Base-by-base conservation (phyloP, 2,329 filamentous ascomycete species). In the Ophiostoma quercus region DNA sequence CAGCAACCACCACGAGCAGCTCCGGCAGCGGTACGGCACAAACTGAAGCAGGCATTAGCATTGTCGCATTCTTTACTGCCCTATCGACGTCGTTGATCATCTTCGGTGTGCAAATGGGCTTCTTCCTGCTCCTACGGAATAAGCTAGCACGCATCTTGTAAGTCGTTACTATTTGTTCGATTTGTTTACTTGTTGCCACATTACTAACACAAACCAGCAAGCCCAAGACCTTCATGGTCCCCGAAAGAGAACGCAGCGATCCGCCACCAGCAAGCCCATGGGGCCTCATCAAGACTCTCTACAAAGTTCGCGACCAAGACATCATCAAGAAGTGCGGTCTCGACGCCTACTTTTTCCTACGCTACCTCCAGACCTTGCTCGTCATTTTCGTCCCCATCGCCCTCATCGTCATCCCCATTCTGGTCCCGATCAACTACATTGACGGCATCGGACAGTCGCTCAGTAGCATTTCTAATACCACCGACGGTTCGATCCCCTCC, bases 311-410 rank as follows among this genome's bases (percentile, higher is more conserved):
- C 82, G 85, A 92, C 72, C 84, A 92, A 14, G 92, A 96, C 74
- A 88, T 99, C 74, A 96, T 99, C 75, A 90, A 94, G 68, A 96
- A 97, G 79, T 97, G 94, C 74, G 95, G 95, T 22, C 86, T 99
- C 11, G 95, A 99, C 77, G 93, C 94, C 76, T 99, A 97, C 80
- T 97, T 98, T 82, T 99, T 99, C 79, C 84, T 99, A 0, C 91
- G 96, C 72, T 99, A 97, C 76, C 85, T 88, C 16, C 86, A 86
- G 73, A 85, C 76, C 78, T 87, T 98, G 5, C 85, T 98, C 62
- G 89, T 97, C 77, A 96, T 99, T 72, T 98, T 99, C 77, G 81
- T 96, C 54, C 93, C 95, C 1, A 88, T 97, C 70, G 88, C 91
- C 14, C 74, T 87, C 34, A 76, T 97, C 67, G 89, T 96, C 37